These are phyloP conservation scores for Ceratocystis ficicola DNA, from an alignment of 2,329 filamentous ascomycete genomes.

Conservation along the genomic window DNA sequence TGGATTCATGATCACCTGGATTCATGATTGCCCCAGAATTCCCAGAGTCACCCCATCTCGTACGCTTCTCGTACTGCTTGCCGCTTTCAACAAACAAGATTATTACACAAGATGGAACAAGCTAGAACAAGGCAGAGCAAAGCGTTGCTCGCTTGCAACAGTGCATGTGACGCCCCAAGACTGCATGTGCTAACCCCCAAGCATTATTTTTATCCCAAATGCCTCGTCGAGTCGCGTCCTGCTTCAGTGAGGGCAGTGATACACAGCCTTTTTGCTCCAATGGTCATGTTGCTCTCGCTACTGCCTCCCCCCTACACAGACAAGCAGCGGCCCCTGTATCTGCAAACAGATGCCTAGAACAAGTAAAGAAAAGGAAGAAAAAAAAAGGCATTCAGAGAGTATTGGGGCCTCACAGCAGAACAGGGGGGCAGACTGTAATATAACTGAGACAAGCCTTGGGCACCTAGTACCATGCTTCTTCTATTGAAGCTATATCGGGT, in stretches of 20 bases:
- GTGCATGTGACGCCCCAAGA: no score
- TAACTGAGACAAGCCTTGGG: no score
- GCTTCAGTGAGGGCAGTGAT: not conserved
- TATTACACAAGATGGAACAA: no score
- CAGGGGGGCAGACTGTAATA: no score
- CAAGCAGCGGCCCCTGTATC: not conserved
- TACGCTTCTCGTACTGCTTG: not conserved
- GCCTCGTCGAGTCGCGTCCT: not conserved
- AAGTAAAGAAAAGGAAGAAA: not conserved
- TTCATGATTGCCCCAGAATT: not conserved
- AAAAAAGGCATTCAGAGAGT: not conserved
- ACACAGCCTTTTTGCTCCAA: not conserved
- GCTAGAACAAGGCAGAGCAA: no score
- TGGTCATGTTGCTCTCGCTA: no score
- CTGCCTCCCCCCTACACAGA: not conserved
- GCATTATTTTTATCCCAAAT: no score
- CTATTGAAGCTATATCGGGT: no score
- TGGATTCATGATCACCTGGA: not conserved
- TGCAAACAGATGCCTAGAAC: not conserved
- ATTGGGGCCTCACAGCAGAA: no score
- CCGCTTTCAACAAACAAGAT: not conserved
- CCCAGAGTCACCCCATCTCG: not conserved
- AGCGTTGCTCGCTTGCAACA: no score
- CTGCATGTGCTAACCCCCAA: no score
- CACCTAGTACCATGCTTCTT: no score